Evolutionary conservation across 148 eudicot species (phyloP).

Genomic region (Heliamphora exappendiculata): DNA sequence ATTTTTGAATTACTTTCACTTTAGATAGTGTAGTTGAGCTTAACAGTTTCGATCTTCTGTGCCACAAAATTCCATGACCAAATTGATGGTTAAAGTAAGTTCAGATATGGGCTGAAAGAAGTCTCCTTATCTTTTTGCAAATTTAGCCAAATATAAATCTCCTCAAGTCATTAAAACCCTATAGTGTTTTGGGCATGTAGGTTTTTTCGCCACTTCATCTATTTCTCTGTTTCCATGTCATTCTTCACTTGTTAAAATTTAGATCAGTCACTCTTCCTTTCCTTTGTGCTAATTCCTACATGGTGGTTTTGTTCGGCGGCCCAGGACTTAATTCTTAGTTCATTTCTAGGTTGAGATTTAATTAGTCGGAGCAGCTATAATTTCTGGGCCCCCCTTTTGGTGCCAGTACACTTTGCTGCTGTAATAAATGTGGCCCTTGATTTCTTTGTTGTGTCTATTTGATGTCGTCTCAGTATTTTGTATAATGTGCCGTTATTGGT

Average conservation of each 20-base stretch:
- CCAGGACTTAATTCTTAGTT: neutral
- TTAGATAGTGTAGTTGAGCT: no score
- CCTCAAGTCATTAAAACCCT: neutral
- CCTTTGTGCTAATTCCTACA: neutral
- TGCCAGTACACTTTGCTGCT: neutral
- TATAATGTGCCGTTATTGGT: no score
- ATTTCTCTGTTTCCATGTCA: neutral
- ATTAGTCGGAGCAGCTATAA: neutral
- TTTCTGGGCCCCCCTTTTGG: neutral
- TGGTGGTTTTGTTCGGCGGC: neutral
- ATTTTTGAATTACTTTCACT: no score
- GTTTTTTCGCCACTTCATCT: neutral
- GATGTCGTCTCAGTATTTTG: neutral
- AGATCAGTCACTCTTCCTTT: neutral
- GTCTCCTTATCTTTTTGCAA: no score
- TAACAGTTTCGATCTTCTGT: no score
- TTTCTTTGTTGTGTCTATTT: neutral
- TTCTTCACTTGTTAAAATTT: neutral
- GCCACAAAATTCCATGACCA: no score
- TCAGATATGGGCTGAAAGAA: no score
- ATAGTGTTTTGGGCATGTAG: neutral
- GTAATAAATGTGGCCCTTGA: neutral
- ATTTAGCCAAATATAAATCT: neutral
- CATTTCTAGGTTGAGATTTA: neutral
- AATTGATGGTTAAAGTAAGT: no score